These are phyloP conservation scores for Diaporthe ilicicola DNA, from an alignment of 2,329 filamentous ascomycete genomes.

Conservation along the genomic window DNA sequence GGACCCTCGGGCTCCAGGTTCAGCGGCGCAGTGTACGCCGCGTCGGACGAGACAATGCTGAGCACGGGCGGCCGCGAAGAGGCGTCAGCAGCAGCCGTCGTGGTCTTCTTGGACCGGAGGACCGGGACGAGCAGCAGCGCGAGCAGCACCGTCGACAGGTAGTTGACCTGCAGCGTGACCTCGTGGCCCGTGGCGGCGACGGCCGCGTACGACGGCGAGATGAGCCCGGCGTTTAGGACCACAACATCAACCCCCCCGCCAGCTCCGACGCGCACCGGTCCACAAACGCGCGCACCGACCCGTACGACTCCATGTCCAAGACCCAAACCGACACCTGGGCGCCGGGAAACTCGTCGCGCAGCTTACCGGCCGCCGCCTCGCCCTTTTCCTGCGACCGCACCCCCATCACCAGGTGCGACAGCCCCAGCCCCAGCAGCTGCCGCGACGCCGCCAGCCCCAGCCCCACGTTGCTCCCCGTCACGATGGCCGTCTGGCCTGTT, in stretches of 20 bases:
- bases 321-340: conserved; percentile 15
- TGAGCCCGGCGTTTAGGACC: conserved; percentile 46
- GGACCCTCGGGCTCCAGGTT: not conserved
- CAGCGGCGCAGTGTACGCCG: not conserved
- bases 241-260: conserved; percentile 48
- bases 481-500: conserved; percentile 43
- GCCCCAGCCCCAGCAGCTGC: conserved; percentile 46
- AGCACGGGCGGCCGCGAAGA: not conserved
- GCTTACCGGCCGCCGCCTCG: conserved; percentile 35
- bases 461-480: conserved; percentile 55
- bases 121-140: conserved; percentile 34
- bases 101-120: conserved; percentile 32
- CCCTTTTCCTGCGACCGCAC: conserved; percentile 46
- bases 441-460: conserved; percentile 50
- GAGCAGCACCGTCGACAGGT: conserved; percentile 36
- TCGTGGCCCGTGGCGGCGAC: conserved; percentile 32
- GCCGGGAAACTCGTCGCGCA: not conserved
- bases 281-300: conserved; percentile 13
- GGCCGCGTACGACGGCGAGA: not conserved
- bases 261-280: conserved; percentile 41
- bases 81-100: not conserved
- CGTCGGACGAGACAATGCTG: not conserved
- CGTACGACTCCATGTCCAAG: conserved; percentile 26
- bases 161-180: conserved; percentile 36
- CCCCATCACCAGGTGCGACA: conserved; percentile 50